These are phyloP conservation scores for Scorias spongiosa DNA, from an alignment of 2,329 filamentous ascomycete genomes.

Conservation along the genomic window DNA sequence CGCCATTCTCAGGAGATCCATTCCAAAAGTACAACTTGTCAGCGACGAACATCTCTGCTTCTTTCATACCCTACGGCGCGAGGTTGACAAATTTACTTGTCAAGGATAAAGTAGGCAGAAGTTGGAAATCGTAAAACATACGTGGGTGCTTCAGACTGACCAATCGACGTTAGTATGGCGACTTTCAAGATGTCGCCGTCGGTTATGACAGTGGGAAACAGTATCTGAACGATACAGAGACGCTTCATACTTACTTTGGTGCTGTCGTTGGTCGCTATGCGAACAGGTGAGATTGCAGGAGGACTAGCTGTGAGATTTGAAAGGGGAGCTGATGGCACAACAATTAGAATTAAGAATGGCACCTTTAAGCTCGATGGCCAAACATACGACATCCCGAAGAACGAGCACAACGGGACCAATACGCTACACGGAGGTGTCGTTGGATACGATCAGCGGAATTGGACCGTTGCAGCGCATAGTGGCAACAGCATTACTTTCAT, in stretches of 20 bases:
- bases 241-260: constrained; percentile 55
- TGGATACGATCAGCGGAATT: constrained; percentile 53
- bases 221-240: constrained; percentile 47
- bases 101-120: constrained; percentile 45
- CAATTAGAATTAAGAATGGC: constrained; percentile 46
- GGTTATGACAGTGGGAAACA: constrained; percentile 64
- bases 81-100: constrained; percentile 58
- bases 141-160: constrained; percentile 16
- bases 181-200: constrained; percentile 33
- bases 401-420: constrained; percentile 35
- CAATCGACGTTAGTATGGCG: constrained; percentile 16
- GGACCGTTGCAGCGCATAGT: constrained; percentile 56
- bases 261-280: constrained; percentile 60
- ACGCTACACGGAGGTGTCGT: constrained; percentile 35
- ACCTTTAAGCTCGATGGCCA: constrained; percentile 36
- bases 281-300: constrained; percentile 39
- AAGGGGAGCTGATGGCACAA: too few relatives aligned
- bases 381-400: constrained; percentile 33
- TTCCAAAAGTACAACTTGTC: constrained; percentile 53
- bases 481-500: constrained; percentile 57
- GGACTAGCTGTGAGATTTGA: too few relatives aligned
- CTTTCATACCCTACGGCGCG: constrained; percentile 62
- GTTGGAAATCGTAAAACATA: constrained; percentile 6
- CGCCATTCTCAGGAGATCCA: constrained; percentile 15
- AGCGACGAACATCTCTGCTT: constrained; percentile 49